These are phyloP conservation scores for Amanita molliuscula DNA, from an alignment of 768 basidiomycete species.

Conservation along the genomic window DNA sequence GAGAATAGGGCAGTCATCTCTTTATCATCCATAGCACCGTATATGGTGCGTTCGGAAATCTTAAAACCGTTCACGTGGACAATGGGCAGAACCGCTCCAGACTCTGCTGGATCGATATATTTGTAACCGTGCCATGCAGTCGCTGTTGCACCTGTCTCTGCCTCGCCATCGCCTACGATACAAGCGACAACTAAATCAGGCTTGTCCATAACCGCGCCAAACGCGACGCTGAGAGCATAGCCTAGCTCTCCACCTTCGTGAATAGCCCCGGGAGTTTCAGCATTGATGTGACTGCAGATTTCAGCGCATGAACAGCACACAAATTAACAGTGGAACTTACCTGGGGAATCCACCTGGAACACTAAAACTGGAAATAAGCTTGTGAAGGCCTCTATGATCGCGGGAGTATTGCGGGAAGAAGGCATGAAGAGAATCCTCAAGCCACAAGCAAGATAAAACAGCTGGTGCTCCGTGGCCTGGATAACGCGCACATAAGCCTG, in stretches of 20 bases:
- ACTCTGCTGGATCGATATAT: slow-evolving; percentile 84
- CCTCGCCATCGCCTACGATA: slow-evolving; percentile 85
- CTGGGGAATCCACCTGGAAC: slow-evolving; percentile 80
- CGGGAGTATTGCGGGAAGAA: slow-evolving; percentile 53
- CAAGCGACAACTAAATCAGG: slow-evolving; percentile 76
- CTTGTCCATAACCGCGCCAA: slow-evolving; percentile 87
- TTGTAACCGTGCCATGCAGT: slow-evolving; percentile 82
- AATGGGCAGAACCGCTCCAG: slow-evolving; percentile 86
- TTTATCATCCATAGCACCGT: slow-evolving; percentile 84
- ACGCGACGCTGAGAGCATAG: slow-evolving; percentile 78
- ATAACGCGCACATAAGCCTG: neutral
- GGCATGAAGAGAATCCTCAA: slow-evolving; percentile 61
- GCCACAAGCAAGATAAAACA: slow-evolving; percentile 76
- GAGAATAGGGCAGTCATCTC: slow-evolving; percentile 70
- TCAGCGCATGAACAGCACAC: neutral
- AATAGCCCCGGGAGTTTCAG: slow-evolving; percentile 81
- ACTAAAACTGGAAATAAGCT: slow-evolving; percentile 67
- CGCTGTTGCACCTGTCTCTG: slow-evolving; percentile 73
- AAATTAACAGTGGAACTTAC: slow-evolving; percentile 15
- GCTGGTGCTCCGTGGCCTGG: slow-evolving; percentile 79
- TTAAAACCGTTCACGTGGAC: slow-evolving; percentile 85
- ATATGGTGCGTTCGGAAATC: slow-evolving; percentile 85
- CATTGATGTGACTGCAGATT: slow-evolving; percentile 52
- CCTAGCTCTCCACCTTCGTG: slow-evolving; percentile 91
- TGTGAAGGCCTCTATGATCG: slow-evolving; percentile 46